Evolutionary conservation across 2,329 filamentous ascomycete species (phyloP).

Genomic region (Alternaria gansuensis): DNA sequence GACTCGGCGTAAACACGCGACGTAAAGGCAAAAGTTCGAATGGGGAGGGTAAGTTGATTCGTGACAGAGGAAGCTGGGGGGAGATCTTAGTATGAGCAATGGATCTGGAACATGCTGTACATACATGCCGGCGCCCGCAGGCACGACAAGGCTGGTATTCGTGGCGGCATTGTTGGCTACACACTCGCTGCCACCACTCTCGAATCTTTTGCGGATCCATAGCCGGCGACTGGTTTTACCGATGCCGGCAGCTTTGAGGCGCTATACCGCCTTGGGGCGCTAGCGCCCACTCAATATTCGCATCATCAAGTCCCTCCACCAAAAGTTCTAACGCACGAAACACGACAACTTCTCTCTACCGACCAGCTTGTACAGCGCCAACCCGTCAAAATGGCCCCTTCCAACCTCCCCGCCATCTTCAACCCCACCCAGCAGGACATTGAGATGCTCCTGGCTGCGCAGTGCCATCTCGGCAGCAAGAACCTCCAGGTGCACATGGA

Average conservation of each 20-base stretch:
- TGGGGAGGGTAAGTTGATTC: slow-evolving; percentile 61
- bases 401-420: slow-evolving; percentile 93
- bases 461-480: slow-evolving; percentile 97
- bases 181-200: slow-evolving; percentile 14
- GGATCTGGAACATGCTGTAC: background rate
- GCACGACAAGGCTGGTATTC: slow-evolving; percentile 57
- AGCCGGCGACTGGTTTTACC: slow-evolving; percentile 19
- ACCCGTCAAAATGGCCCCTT: slow-evolving; percentile 83
- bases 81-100: slow-evolving; percentile 8
- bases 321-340: slow-evolving; percentile 37
- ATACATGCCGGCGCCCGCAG: slow-evolving; percentile 54
- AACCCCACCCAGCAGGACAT: slow-evolving; percentile 98
- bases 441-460: slow-evolving; percentile 98
- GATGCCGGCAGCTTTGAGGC: slow-evolving; percentile 11
- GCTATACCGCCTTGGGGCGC: slow-evolving; percentile 19
- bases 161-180: slow-evolving; percentile 56
- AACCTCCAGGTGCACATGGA: slow-evolving; percentile 99
- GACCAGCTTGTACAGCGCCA: slow-evolving; percentile 43
- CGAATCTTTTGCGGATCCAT: slow-evolving; percentile 31
- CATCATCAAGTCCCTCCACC: slow-evolving; percentile 27
- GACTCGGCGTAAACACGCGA: slow-evolving; percentile 66
- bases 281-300: slow-evolving; percentile 30
- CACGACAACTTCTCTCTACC: slow-evolving; percentile 33
- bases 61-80: slow-evolving; percentile 30
- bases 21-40: slow-evolving; percentile 68